phyloP scores from a whole-genome alignment of 345 rosid genomes.

The Euphorbia peplus region DNA sequence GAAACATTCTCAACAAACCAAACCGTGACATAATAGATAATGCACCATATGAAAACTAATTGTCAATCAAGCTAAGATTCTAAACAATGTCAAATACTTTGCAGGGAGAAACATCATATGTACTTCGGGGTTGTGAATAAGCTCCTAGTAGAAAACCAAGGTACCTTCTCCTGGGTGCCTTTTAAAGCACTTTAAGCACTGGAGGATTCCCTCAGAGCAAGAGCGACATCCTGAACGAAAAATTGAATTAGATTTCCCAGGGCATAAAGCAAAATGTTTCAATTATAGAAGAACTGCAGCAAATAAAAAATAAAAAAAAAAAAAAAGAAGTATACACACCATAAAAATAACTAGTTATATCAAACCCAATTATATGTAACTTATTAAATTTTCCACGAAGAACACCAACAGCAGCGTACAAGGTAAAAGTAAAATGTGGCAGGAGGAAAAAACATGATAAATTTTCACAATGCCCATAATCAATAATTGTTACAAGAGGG shows the following conservation, averaged over 20 bases:
- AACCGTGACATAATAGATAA: neutral
- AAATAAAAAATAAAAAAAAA: slow-evolving; percentile 8
- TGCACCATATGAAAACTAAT: neutral
- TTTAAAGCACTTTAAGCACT: slow-evolving; percentile 66
- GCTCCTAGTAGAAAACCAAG: slow-evolving; percentile 75
- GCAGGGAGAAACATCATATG: slow-evolving; percentile 9
- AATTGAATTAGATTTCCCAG: slow-evolving; percentile 65
- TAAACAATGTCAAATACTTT: neutral
- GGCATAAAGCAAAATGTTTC: slow-evolving; percentile 22
- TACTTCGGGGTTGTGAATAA: slow-evolving; percentile 32
- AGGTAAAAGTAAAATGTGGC: slow-evolving; percentile 16
- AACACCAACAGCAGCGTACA: slow-evolving; percentile 25
- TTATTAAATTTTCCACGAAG: slow-evolving; percentile 20
- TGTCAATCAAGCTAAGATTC: neutral
- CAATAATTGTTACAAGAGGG: slow-evolving; percentile 45
- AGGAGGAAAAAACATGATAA: slow-evolving; percentile 20
- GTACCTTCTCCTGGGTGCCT: slow-evolving; percentile 98
- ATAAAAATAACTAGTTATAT: slow-evolving; percentile 20
- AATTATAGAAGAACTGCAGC: slow-evolving; percentile 1
- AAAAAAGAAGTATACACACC: slow-evolving; percentile 12
- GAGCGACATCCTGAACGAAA: slow-evolving; percentile 82
- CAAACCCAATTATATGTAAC: slow-evolving; percentile 12
- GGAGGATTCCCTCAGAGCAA: slow-evolving; percentile 77
- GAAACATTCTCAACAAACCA: neutral
- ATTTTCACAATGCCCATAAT: slow-evolving; percentile 47